Evolutionary conservation across 768 basidiomycete genomes (phyloP), one percentile per base, ranked within the genome.

Genomic region (Russula lepida): DNA sequence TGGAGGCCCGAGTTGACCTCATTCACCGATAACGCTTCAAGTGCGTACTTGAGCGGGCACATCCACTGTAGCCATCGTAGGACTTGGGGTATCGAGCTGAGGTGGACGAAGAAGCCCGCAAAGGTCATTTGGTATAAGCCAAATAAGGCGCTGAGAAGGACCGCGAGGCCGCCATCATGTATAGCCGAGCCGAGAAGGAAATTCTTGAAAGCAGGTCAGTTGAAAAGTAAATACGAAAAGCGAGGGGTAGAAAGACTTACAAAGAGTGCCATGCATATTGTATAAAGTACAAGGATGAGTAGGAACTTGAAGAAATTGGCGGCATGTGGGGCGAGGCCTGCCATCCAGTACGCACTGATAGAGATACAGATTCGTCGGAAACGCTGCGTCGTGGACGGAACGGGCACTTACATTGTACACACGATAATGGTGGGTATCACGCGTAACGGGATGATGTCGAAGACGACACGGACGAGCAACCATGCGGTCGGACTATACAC

Each of bases 11-110:
- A 87, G 41, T 84, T 84, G 17, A 98, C 92, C 71, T 98, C 95
- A 69, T 98, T 98, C 39, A 97, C 89, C 13, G 86, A 78, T 17
- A 97, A 76, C 6, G 95, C 95, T 69, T 92, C 90, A n/a, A 91
- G 76, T 27, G 79, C 77, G 70, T 84, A 92, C 72, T 92, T 92
- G 50, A 93, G 78, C 41, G 90, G 89, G 56, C 88, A 88, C 59
- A 95, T 67, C 87, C 92, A 98, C 69, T 95, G 88, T 56, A 98
- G 76, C 95, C 95, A 98, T 17, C 95, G 81, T 1, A 98, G 79
- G 2, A 95, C 92, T 2, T 90, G 89, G 4, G 95, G 93, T 60
- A 98, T 95, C 61, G 80, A 77, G 63, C 75, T 73, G 59, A 95
- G 79, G 70, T 95, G 90, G 55, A 95, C 91, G 71, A 97, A 97